phyloP scores from a whole-genome alignment of 768 basidiomycete genomes.

The Psilocybe tampanensis region DNA sequence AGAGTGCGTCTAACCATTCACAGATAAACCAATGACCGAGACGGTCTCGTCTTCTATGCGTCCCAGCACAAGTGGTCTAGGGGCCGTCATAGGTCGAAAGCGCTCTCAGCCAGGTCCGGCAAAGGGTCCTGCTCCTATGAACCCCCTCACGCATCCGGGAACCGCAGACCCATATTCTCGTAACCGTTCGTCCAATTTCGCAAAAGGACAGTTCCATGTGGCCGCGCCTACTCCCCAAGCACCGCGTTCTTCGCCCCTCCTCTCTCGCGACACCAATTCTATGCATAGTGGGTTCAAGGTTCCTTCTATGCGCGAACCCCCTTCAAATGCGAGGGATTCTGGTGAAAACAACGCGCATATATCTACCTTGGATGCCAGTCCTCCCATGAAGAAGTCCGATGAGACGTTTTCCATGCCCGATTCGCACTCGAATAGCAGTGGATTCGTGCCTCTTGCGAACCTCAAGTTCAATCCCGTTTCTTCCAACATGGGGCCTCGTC shows the following conservation, averaged over 20 bases:
- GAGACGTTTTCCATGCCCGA: not conserved
- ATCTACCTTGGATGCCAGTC: conserved; percentile 13
- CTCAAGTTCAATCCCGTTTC: not conserved
- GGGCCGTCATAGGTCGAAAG: conserved; percentile 5
- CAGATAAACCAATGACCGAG: not conserved
- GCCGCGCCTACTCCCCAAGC: conserved; percentile 28
- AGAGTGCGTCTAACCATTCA: not conserved
- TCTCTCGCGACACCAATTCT: conserved; percentile 17
- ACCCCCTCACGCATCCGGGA: conserved; percentile 22
- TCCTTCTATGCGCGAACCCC: conserved; percentile 16
- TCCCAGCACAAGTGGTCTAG: conserved; percentile 15
- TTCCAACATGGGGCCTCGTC: conserved; percentile 9
- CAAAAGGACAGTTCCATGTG: conserved; percentile 3
- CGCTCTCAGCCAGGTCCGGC: conserved; percentile 11
- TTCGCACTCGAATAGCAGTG: not conserved
- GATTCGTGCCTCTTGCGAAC: not conserved
- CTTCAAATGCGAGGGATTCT: conserved; percentile 1
- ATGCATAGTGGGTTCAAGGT: conserved; percentile 18
- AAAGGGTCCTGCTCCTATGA: conserved; percentile 8
- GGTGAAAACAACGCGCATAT: conserved; percentile 30
- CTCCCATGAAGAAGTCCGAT: not conserved
- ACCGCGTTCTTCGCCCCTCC: conserved; percentile 19
- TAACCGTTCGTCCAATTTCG: not conserved
- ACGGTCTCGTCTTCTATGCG: not conserved
- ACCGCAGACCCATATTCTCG: conserved; percentile 29